A percentile compares a stretch with the other conserved stretches of the same genome.
Conservation (phyloP, 805 yeast genomes). For the Saturnispora sekii region DNA sequence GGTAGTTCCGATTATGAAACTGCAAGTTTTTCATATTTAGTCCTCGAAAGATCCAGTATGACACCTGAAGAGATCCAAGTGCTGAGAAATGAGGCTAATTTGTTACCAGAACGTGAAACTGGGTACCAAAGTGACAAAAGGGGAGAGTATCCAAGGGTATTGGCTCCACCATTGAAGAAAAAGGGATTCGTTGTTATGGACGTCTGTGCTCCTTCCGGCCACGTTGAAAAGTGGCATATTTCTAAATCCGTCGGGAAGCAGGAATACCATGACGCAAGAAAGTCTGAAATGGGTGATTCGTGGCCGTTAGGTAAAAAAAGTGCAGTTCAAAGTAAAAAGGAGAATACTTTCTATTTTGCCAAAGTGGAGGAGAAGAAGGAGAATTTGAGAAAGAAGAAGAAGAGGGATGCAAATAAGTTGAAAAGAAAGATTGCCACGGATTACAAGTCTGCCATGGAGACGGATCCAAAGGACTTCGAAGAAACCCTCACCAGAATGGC, state of each 20-base stretch:
- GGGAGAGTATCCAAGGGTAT: conserved; percentile 60
- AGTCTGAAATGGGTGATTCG: conserved; percentile 71
- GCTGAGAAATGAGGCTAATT: conserved; percentile 13
- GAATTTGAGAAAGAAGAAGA: conserved; percentile 18
- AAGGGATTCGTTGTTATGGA: conserved; percentile 77
- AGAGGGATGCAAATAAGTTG: conserved; percentile 18
- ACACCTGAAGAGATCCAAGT: conserved; percentile 22
- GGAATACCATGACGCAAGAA: conserved; percentile 83
- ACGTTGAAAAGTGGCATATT: conserved; percentile 78
- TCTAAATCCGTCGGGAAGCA: conserved; percentile 69
- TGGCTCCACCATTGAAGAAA: conserved; percentile 62
- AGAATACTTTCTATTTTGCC: conserved; percentile 23
- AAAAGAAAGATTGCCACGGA: conserved; percentile 19
- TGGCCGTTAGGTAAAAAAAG: conserved; percentile 73
- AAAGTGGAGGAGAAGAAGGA: conserved; percentile 29
- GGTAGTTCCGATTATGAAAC: conserved; percentile 60
- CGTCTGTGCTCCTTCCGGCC: conserved; percentile 72
- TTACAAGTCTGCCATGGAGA: conserved; percentile 19
- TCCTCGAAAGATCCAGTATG: conserved; percentile 49
- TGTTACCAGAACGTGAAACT: conserved; percentile 14
- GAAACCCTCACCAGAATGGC: conserved; percentile 18
- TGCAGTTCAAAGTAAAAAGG: conserved; percentile 29
- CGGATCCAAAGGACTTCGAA: conserved; percentile 18
- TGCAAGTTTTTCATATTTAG: conserved; percentile 65
- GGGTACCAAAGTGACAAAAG: conserved; percentile 22